Evolutionary conservation across 805 yeast genomes (phyloP), one percentile per base, ranked within the genome.

Genomic region (Kuraishia molischiana): DNA sequence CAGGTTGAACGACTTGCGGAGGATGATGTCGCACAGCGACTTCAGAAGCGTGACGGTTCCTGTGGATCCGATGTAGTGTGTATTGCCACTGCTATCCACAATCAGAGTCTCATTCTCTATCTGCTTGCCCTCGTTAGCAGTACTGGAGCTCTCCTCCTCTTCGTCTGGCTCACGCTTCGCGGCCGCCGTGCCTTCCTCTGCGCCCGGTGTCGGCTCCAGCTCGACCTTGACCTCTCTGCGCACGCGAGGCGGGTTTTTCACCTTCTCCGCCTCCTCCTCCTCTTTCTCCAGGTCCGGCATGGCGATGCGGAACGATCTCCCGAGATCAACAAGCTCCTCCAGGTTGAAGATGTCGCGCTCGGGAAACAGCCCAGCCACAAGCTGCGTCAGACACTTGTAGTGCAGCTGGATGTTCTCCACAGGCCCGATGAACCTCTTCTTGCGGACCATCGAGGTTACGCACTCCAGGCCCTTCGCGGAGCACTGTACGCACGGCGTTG

Each of bases 51-150:
- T 63, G 0, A 70, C 66, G 1, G 72, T 67, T 19, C 73, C 72
- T 14, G 59, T 59, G 17, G 65, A 59, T 1, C 74, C 74, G 37
- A 69, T 62, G 41, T 64, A 69, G 47, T 69, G 74, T 0, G 69
- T 60, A 38, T 66, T 68, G 4, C 74, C 74, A 39, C 58, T 61
- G 18, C 59, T 50, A 42, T 69, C 75, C 51, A 61, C 60, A 17
- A 67, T 56, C 29, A 67, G 45, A n/a, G 64, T 42, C 37, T 60
- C 66, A 18, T 48, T 45, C 28, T 54, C 62, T 32, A 48, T 44
- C 19, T 44, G 44, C 10, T 41, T 32, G 20, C 40, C 32, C 18
- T 13, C 18, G 8, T 9, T 9, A 29, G 32, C 8, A 9, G 29
- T 21, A 13, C 6, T 4, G 5, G 5, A 10, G 4, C 17, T 6